phyloP scores from a whole-genome alignment of 225 moss, liverwort and hornwort species.

The Pseudisothecium myosuroides region DNA sequence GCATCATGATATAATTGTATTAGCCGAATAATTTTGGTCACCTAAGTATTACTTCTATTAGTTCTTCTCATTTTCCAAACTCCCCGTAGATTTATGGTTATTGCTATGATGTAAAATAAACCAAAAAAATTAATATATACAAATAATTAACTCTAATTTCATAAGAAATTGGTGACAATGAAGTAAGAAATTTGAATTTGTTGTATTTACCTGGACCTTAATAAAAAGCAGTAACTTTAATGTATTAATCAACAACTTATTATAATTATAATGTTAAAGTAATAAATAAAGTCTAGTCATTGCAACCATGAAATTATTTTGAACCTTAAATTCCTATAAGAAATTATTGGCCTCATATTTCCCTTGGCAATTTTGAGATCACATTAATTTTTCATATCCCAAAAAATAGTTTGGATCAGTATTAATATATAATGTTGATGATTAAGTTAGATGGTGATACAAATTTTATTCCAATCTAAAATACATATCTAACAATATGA shows the following conservation, averaged over 20 bases:
- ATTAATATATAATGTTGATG: background rate
- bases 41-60: background rate
- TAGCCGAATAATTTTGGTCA: background rate
- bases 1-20: background rate
- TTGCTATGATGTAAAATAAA: background rate
- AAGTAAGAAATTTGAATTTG: background rate
- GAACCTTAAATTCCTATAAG: background rate
- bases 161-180: background rate
- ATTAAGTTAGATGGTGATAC: background rate
- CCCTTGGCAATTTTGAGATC: background rate
- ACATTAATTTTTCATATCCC: background rate
- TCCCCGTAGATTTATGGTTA: background rate
- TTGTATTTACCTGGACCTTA: background rate
- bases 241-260: background rate
- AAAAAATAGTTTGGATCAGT: background rate
- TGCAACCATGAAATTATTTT: background rate
- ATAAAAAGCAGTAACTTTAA: background rate
- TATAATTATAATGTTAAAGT: background rate
- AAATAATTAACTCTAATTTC: background rate
- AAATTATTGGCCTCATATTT: background rate
- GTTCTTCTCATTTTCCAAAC: background rate
- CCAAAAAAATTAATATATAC: background rate
- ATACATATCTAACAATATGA: background rate
- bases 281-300: background rate
- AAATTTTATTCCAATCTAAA: background rate